These are phyloP conservation scores for Diplodia intermedia DNA, from an alignment of 2,329 filamentous ascomycete species.

Conservation along the genomic window DNA sequence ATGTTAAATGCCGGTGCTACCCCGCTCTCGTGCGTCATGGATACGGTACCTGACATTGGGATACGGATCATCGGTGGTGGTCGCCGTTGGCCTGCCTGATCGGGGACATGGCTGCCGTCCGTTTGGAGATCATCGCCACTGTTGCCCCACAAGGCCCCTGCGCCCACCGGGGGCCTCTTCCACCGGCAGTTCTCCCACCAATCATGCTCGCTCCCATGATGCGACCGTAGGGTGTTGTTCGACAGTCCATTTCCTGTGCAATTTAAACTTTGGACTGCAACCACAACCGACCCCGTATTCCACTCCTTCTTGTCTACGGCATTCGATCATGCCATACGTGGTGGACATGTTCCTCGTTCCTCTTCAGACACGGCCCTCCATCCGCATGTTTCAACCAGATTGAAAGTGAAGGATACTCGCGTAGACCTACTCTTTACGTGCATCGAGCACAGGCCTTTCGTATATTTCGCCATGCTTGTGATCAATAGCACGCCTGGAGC, in stretches of 20 bases:
- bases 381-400: background rate
- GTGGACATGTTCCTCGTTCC: background rate
- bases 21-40: background rate
- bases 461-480: no score
- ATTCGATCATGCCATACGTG: background rate
- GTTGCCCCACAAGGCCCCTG: background rate
- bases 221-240: background rate
- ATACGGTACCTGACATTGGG: background rate
- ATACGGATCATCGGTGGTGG: background rate
- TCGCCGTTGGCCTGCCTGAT: background rate
- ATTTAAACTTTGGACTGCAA: background rate
- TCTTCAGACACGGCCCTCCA: background rate
- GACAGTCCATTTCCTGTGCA: background rate
- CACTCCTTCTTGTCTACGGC: background rate
- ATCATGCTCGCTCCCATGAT: background rate
- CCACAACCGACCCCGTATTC: background rate
- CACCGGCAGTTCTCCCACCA: constrained; percentile 1
- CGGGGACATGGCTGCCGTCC: background rate
- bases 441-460: background rate
- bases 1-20: background rate
- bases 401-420: background rate
- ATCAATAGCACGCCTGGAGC: no score
- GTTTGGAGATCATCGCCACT: background rate
- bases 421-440: background rate
- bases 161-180: background rate